Evolutionary conservation across 108 stramenopile genomes (phyloP), one percentile per base, ranked within the genome.

Genomic region (Bacterosira constricta): DNA sequence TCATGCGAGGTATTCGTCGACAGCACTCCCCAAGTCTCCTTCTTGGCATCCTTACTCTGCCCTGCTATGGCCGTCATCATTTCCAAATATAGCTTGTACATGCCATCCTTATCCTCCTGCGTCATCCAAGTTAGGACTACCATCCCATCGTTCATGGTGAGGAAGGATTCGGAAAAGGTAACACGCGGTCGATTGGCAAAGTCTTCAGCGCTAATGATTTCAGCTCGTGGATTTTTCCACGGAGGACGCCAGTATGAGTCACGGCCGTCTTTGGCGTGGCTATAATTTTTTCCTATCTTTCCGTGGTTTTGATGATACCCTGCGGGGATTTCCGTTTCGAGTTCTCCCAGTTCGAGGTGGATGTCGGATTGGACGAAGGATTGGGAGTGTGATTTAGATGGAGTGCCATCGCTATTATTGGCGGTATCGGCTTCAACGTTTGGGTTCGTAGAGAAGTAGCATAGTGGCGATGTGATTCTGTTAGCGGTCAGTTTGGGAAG

Each of bases 181-280:
- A 91, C 93, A 11, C 76, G 55, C 5, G 93, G 92, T 12, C 87
- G 84, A 63, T 88, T 85, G 61, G 87, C 87, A 69, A 89, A 93
- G 60, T 93, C 91, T 61, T 93, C 87, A 7, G 85, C 88, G 34
- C 73, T 79, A 30, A 89, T 80, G 41, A 93, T 79, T 41, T 82
- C 80, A 23, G 82, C 73, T 32, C 79, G 73, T 10, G 53, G 53
- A 37, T 50, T 73, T 18, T 50, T 75, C 44, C 77, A 89, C 51
- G 75, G 81, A 9, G 91, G 88, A 26, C 87, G 82, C 74, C 86
- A 86, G 60, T 87, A 80, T 17, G 91, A 85, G 65, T 92, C 86
- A 3, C 53, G 71, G 0, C 86, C 80, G 26, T 85, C 80, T 11
- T 59, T 39, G 45, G 38, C 46, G 53, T 77, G 76, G 7, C 68